phyloP scores from a whole-genome alignment of 345 rosid genomes.

The Sonneratia alba region DNA sequence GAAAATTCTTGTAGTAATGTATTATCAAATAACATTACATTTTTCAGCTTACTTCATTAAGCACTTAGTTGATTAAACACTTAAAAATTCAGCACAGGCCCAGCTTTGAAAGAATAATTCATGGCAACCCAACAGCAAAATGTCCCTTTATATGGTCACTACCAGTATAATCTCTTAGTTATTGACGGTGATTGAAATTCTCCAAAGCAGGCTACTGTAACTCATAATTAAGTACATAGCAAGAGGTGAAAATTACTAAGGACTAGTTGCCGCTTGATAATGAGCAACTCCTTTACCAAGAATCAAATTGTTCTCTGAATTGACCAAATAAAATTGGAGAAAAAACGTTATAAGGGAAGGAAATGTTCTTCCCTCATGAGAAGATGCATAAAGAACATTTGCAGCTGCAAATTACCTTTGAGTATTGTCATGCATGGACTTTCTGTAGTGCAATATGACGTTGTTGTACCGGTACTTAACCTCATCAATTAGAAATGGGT shows the following conservation, averaged over 20 bases:
- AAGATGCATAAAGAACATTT: neutral
- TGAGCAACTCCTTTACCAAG: neutral
- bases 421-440: conserved; percentile 83
- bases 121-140: neutral
- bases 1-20: too few relatives aligned
- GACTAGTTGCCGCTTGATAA: neutral
- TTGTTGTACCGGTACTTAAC: conserved; percentile 64
- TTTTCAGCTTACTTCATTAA: too few relatives aligned
- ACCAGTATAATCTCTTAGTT: neutral
- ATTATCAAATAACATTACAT: too few relatives aligned
- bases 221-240: neutral
- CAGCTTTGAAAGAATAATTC: neutral
- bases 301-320: neutral
- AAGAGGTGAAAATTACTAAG: neutral
- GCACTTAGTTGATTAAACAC: too few relatives aligned
- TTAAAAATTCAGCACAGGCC: neutral
- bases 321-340: neutral
- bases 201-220: neutral
- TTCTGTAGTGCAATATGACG: conserved; percentile 81
- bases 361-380: neutral
- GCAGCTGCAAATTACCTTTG: conserved; percentile 43
- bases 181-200: neutral
- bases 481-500: conserved; percentile 73
- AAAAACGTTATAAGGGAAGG: neutral
- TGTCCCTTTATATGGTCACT: neutral